Evolutionary conservation across 1,284 basidiomycete genomes (phyloP), one percentile per base, ranked within the genome.

Genomic region (Ustilago curta): DNA sequence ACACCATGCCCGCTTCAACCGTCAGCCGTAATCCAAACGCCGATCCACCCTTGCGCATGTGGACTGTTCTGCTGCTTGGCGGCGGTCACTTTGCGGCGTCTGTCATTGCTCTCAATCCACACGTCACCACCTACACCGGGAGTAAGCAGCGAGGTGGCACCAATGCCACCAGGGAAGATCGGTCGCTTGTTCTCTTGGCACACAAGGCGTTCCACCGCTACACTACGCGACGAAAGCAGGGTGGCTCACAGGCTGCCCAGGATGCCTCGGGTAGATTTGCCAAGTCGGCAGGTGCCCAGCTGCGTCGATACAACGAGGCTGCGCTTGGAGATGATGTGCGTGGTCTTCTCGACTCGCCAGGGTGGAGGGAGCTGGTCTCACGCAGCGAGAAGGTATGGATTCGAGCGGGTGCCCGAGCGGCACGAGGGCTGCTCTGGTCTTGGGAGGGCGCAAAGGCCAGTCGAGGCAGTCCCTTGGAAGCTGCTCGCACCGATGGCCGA

Each of bases 171-270:
- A 37, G 62, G 18, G 74, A 79, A 54, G 70, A 78, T 27, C 72
- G 78, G 7, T 73, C 74, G 27, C 45, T 91, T 2, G 91, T 95
- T 80, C 89, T 99, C 3, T 80, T 99, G 44, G 88, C 89, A 67
- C 94, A 97, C 84, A 99, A 99, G 86, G 98, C 97, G 0, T 99
- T 98, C 86, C 97, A 99, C 85, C 91, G 97, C 8, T 99, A 99
- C 85, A 99, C 97, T 0, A 99, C 97, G 42, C 92, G 97, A 77
- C 89, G 93, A 75, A 99, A 99, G 85, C 97, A 99, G 87, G 97
- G 97, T 85, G 97, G 97, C 0, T 92, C 93, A 0, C 97, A 99
- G 86, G 91, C 91, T 1, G 81, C 92, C 3, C 97, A 98, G 80
- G 97, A 99, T 85, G 93, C 95, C 61, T 89, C 93, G 3, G 83